Conservation (phyloP, 2,329 filamentous ascomycete genomes). For the Sordariomycetes sp. region DNA sequence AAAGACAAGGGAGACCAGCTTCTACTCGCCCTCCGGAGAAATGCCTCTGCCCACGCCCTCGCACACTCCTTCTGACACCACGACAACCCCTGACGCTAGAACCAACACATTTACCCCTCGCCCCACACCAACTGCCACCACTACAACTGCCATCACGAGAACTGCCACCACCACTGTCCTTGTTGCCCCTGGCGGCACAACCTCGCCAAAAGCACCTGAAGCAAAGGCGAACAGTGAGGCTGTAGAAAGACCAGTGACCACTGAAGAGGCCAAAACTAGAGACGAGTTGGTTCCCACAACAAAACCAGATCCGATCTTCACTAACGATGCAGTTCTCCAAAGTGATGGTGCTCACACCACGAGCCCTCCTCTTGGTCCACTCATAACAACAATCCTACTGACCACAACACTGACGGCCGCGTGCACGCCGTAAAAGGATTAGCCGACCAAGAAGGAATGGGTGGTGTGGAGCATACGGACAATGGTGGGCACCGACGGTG, state of each 20-base stretch:
- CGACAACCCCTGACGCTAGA: too few relatives aligned
- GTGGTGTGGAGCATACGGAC: too few relatives aligned
- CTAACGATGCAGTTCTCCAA: too few relatives aligned
- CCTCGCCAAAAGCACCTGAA: background rate
- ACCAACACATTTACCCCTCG: too few relatives aligned
- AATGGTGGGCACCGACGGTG: too few relatives aligned
- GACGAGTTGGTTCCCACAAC: background rate
- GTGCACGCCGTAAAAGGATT: background rate
- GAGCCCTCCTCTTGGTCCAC: background rate
- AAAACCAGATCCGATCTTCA: background rate
- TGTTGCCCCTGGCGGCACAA: background rate
- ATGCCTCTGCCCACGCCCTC: too few relatives aligned
- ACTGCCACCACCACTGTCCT: background rate
- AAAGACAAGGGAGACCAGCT: too few relatives aligned
- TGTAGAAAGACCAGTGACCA: background rate
- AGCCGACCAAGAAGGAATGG: too few relatives aligned
- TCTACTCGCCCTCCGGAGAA: too few relatives aligned
- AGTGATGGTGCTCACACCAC: background rate
- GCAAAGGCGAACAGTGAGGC: background rate
- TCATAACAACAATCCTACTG: background rate
- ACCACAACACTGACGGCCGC: background rate
- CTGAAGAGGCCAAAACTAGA: background rate
- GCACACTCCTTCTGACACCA: too few relatives aligned
- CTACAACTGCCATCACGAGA: background rate
- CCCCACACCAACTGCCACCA: too few relatives aligned